These are phyloP conservation scores for Smithsoniella earleae DNA, from an alignment of 163 green algal genomes.

Conservation along the genomic window DNA sequence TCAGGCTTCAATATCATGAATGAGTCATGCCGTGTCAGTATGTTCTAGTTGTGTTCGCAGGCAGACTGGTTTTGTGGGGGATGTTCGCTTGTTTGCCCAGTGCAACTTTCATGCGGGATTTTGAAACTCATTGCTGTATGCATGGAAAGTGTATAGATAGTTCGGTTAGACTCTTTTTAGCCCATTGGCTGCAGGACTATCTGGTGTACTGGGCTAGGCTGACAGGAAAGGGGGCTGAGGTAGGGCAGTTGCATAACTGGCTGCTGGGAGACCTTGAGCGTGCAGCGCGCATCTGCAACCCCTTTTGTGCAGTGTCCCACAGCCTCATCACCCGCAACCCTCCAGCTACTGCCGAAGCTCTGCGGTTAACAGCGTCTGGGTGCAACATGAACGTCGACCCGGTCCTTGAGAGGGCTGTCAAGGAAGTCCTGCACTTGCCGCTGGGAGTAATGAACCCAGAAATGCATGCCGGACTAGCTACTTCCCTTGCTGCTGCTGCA, in stretches of 20 bases:
- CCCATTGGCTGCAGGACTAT: conserved; percentile 20
- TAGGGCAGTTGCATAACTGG: conserved; percentile 18
- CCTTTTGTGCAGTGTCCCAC: conserved; percentile 5
- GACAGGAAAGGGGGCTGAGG: conserved; percentile 6
- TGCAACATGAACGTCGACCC: conserved; percentile 10
- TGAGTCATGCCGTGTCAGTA: too few species aligned
- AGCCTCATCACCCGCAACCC: not conserved
- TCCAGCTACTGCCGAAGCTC: not conserved
- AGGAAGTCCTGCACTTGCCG: not conserved
- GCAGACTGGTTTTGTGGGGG: too few species aligned
- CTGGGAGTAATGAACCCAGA: not conserved
- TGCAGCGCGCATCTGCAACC: conserved; percentile 23
- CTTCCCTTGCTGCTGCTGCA: not conserved
- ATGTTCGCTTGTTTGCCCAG: too few species aligned
- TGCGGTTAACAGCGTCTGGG: not conserved
- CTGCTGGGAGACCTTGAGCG: conserved; percentile 9
- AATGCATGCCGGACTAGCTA: not conserved
- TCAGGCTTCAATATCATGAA: too few species aligned
- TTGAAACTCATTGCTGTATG: too few species aligned
- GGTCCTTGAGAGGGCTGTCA: not conserved
- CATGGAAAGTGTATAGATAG: too few species aligned
- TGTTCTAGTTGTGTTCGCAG: too few species aligned
- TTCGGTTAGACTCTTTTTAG: too few species aligned
- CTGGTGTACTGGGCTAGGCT: conserved; percentile 27
- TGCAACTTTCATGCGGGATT: too few species aligned